Conservation (phyloP, 768 basidiomycete genomes). For the Tylopilus sp. region DNA sequence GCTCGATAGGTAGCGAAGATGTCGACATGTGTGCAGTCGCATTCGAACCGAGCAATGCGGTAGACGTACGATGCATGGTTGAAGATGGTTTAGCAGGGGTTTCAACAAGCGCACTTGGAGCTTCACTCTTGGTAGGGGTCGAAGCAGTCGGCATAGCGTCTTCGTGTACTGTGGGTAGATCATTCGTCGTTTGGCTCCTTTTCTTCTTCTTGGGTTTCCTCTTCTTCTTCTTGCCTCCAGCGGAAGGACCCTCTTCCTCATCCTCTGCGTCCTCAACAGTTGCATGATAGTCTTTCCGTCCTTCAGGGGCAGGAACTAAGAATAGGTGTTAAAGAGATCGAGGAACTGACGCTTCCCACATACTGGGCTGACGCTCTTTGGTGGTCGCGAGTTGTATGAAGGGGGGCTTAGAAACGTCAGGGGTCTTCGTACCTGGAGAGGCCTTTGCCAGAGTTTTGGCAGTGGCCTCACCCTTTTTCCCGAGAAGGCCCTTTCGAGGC, state of each 20-base stretch:
- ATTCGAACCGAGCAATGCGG: constrained; percentile 18
- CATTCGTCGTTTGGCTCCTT: constrained; percentile 43
- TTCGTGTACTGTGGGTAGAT: constrained; percentile 23
- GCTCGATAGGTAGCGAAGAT: constrained; percentile 41
- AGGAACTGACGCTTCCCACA: not conserved
- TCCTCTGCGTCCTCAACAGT: constrained; percentile 76
- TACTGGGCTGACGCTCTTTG: constrained; percentile 15
- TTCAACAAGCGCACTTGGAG: constrained; percentile 19
- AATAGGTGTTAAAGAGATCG: not conserved
- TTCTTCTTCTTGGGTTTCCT: constrained; percentile 68
- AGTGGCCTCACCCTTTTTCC: constrained; percentile 14
- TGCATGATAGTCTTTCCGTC: constrained; percentile 36
- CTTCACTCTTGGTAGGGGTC: constrained; percentile 18
- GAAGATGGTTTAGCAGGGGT: constrained; percentile 22
- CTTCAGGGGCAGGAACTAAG: constrained; percentile 18
- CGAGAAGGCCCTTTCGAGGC: constrained; percentile 30
- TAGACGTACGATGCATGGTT: constrained; percentile 7
- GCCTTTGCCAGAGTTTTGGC: constrained; percentile 12
- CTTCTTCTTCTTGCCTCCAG: constrained; percentile 60
- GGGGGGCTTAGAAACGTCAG: constrained; percentile 11
- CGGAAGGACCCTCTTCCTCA: constrained; percentile 41
- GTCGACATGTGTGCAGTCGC: constrained; percentile 34
- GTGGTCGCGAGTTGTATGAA: constrained; percentile 5
- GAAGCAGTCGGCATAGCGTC: constrained; percentile 12
- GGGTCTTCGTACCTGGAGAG: constrained; percentile 3